Conservation (phyloP, 306 rosid species). For the Cyclanthera cordifolia region DNA sequence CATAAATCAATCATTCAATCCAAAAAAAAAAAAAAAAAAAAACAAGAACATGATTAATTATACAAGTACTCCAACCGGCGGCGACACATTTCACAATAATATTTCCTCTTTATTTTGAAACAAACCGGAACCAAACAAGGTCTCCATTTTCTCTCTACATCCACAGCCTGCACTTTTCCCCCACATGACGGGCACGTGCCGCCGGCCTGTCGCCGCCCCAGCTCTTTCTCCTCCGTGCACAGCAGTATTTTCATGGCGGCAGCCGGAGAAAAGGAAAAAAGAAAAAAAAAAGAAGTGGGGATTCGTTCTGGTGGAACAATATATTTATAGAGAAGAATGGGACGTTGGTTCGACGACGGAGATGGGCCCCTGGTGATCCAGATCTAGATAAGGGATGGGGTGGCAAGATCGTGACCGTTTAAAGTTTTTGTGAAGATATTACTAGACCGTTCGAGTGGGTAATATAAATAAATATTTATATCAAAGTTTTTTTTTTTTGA, state of each 20-base stretch:
- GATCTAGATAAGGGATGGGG: neutral
- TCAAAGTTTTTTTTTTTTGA: neutral
- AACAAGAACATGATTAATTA: no score
- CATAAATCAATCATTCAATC: no score
- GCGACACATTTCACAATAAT: no score
- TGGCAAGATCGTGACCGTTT: neutral
- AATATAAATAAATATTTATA: neutral
- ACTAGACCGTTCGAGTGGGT: neutral
- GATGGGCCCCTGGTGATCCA: neutral
- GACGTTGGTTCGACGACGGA: neutral
- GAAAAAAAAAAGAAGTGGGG: no score
- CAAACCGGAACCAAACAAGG: no score
- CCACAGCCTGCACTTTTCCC: no score
- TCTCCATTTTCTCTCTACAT: no score
- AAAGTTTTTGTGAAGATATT: neutral
- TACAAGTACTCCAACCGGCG: no score
- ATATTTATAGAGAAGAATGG: neutral
- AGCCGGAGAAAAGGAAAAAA: neutral
- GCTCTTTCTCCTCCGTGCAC: slow-evolving; percentile 33
- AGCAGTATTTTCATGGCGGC: neutral
- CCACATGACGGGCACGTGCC: no score
- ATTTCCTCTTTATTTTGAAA: no score
- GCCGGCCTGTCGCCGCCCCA: no score
- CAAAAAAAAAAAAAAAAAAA: no score
- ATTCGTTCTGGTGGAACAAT: neutral